phyloP scores from a whole-genome alignment of 176 grass and related monocot genomes.

The Rhynchospora pubera region DNA sequence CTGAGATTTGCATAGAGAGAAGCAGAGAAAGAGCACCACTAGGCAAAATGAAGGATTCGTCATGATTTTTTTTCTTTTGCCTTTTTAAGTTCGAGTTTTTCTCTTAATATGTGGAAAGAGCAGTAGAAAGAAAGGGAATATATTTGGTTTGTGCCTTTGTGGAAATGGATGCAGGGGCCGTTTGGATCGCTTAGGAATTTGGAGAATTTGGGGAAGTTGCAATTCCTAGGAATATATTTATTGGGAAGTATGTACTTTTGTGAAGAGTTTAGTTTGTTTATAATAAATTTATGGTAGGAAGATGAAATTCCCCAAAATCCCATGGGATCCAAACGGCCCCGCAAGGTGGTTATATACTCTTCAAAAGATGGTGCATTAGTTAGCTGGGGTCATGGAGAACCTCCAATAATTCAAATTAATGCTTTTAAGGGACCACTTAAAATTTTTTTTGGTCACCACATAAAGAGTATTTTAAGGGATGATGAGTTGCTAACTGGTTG shows the following conservation, averaged over 20 bases:
- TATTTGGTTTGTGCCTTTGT: neutral
- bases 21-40: neutral
- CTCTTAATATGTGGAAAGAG: neutral
- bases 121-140: neutral
- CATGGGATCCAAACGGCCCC: no score
- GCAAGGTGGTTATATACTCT: neutral
- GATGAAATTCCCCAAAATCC: no score
- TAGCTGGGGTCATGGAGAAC: neutral
- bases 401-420: neutral
- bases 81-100: neutral
- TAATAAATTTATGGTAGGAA: no score
- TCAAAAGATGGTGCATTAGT: neutral
- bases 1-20: slow-evolving; percentile 30
- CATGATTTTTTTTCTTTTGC: neutral
- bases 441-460: neutral
- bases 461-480: neutral
- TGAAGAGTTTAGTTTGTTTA: no score
- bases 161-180: neutral
- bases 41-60: neutral
- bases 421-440: neutral
- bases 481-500: neutral
- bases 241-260: no score
- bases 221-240: no score
- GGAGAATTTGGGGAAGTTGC: no score
- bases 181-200: no score